Evolutionary conservation across 2,329 filamentous ascomycete genomes (phyloP), one percentile per base, ranked within the genome.

Genomic region (Clonostachys chloroleuca): DNA sequence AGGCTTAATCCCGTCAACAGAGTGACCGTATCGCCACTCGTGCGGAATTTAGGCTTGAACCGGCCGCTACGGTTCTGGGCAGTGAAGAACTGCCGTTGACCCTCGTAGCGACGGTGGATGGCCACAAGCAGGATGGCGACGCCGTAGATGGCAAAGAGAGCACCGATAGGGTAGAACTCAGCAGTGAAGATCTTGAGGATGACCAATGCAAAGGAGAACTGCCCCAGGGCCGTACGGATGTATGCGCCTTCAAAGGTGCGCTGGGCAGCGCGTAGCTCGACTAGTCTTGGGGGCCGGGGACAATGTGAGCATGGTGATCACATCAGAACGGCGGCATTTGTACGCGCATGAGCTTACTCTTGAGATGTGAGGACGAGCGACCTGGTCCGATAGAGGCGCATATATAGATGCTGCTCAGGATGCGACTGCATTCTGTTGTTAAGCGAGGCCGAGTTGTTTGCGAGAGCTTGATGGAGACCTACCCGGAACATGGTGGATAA

Each of bases 211-310:
- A 99, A 97, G 48, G 88, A 92, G 73, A 97, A 97, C 61, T 97
- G 92, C 4, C 89, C 89, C 17, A 99, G 81, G 4, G 92, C 92
- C 1, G 94, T 99, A 51, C 94, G 88, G 61, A 96, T 87, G 68
- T 97, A 99, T 18, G 94, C 94, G 18, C 94, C 94, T 68, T 99
- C 94, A 59, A 97, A 99, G 3, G 94, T 99, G 47, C 94, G 83
- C 65, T 99, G 94, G 12, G 92, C 89, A 12, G 94, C 94, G 53
- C 94, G 89, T 55, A 97, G 87, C 69, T 97, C 94, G 53, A 96
- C 89, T 40, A 99, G 85, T 67, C 79, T 83, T 18, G 5, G 3
- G 20, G 10, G n/a, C 13, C 13, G 20, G 12, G 20, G 16, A 6
- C 17, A 34, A 12, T 30, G 12, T 24, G 12, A 43, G 12, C 9